Base-by-base conservation (phyloP, 352 stramenopile species). In the Plasmopara viticola region DNA sequence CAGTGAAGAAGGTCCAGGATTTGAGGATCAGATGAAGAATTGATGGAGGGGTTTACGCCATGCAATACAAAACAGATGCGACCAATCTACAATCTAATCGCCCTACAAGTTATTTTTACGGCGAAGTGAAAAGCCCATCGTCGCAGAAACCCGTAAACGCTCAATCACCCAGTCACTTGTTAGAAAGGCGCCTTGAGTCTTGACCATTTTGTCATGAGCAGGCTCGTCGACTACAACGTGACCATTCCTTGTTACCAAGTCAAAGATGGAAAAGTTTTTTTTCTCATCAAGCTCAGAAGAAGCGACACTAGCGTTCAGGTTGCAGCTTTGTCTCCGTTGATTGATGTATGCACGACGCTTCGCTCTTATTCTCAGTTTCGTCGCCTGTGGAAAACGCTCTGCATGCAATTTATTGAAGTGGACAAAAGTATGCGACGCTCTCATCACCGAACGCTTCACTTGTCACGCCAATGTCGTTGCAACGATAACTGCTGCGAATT, bases 291-390 rank as follows among this genome's bases (percentile, higher is more conserved):
- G 13, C 56, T 69, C 50, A 59, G 20, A 25, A 25, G 20, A 25
- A 25, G 20, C 20, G 20, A 25, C 20, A 25, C 20, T 3, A 25
- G 20, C 20, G 20, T 25, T 25, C 20, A 25, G 20, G 20, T 62
- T 25, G 41, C 52, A 40, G 58, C 40, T 10, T 63, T 44, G 1
- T 30, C 49, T 9, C 55, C 58, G 37, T 43, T 43, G 33, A 66
- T 44, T 43, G 57, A 37, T 10, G 53, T 58, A 37, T 71, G 53
- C 44, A 75, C 58, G 35, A 69, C 70, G 6, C 49, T 69, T 44
- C 64, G 71, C 44, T 78, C 71, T 2, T 78, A 77, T 45, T 74
- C 69, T 34, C 75, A 85, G 35, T 89, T 89, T 62, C 74, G 74
- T n/a, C 60, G 48, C 9, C 60, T 89, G 30, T 74, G 78, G 53